A percentile compares a stretch with the other conserved stretches of the same genome.
These are phyloP conservation scores for Mucor irregularis DNA, from an alignment of 371 early-diverging fungal species.

Conservation along the genomic window DNA sequence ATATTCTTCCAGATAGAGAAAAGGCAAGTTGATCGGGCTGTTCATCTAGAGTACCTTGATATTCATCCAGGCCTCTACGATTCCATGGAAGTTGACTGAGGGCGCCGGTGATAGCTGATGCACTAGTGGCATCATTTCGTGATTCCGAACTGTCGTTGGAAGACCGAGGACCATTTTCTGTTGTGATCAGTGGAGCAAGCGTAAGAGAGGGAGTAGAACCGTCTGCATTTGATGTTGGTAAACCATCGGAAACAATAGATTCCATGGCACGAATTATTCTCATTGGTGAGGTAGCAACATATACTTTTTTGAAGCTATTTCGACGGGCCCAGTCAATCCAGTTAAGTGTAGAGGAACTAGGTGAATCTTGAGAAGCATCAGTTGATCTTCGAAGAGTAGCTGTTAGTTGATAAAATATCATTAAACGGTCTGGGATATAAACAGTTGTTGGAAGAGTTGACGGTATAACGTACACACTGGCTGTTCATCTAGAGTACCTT, in stretches of 20 bases:
- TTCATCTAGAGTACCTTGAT: slow-evolving; percentile 32
- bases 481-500: slow-evolving; percentile 38
- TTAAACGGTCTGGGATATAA: slow-evolving; percentile 30
- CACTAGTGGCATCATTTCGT: too few species aligned
- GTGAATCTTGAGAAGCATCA: neutral
- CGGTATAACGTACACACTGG: slow-evolving; percentile 41
- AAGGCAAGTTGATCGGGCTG: slow-evolving; percentile 39
- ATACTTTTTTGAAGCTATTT: slow-evolving; percentile 15
- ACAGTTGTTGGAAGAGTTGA: slow-evolving; percentile 35
- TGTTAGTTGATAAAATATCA: slow-evolving; percentile 38
- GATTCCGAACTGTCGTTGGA: neutral
- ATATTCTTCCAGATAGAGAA: slow-evolving; percentile 31
- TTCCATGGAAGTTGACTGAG: too few species aligned
- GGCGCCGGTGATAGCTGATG: too few species aligned
- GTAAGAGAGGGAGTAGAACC: neutral
- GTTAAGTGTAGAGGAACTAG: neutral
- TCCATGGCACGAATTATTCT: slow-evolving; percentile 30
- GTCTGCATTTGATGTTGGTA: neutral
- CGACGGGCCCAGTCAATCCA: slow-evolving; percentile 18
- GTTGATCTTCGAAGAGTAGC: slow-evolving; percentile 21
- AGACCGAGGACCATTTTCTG: neutral
- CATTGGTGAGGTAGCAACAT: slow-evolving; percentile 5
- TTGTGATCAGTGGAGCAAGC: neutral
- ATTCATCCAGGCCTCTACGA: slow-evolving; percentile 10
- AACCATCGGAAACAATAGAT: slow-evolving; percentile 10